Conservation (phyloP, 306 rosid genomes). For the Benincasa hispida region DNA sequence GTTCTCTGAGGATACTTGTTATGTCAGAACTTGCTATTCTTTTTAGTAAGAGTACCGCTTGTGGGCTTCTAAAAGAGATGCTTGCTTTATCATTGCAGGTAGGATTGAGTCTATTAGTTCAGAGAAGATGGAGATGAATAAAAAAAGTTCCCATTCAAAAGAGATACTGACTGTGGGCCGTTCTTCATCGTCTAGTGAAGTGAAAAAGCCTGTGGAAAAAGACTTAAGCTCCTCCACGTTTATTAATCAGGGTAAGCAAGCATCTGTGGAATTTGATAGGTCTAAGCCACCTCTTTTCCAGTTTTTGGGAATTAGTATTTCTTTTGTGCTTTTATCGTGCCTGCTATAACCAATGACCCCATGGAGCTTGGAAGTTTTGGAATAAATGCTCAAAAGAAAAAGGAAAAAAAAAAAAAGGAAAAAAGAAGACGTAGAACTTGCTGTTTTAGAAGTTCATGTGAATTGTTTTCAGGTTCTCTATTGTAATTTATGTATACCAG, state of each 20-base stretch:
- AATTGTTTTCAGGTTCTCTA: neutral
- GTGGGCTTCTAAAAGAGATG: neutral
- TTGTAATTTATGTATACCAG: neutral
- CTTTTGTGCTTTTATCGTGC: neutral
- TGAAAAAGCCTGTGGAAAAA: conserved; percentile 34
- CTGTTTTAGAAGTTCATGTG: neutral
- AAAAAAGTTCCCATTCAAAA: conserved; percentile 39
- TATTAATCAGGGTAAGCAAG: conserved; percentile 62
- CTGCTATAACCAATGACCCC: neutral
- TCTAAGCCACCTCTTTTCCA: neutral
- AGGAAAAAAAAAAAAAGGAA: neutral
- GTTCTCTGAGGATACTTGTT: neutral
- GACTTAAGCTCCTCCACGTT: conserved; percentile 33
- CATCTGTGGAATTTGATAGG: neutral
- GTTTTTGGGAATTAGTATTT: neutral
- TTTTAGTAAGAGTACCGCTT: neutral
- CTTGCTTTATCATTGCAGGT: conserved; percentile 7
- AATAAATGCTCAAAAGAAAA: neutral
- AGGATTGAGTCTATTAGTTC: conserved; percentile 24
- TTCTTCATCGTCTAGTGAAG: conserved; percentile 33
- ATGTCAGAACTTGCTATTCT: neutral
- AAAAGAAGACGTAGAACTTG: neutral
- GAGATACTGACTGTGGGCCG: conserved; percentile 39
- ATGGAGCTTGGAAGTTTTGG: neutral
- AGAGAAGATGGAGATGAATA: conserved; percentile 45